Percentiles rank a stretch among this genome's conserved stretches.
These are phyloP conservation scores for Hypoxylon fuscum DNA, from an alignment of 495 filamentous ascomycete genomes.

Conservation along the genomic window DNA sequence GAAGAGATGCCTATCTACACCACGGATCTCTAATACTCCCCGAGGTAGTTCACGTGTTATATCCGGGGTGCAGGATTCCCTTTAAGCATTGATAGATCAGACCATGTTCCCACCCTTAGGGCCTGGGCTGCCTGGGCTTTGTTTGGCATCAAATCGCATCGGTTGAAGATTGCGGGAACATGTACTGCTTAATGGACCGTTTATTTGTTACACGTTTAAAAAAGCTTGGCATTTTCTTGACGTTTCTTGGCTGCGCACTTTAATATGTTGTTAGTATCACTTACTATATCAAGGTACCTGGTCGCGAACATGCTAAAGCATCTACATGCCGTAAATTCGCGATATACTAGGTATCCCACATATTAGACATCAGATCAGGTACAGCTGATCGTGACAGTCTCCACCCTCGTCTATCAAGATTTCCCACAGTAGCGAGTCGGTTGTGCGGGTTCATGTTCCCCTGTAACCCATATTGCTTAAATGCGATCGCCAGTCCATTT, in stretches of 20 bases:
- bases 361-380: too few relatives aligned
- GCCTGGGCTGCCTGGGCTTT: conserved; percentile 12
- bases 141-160: conserved; percentile 24
- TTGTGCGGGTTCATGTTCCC: not conserved
- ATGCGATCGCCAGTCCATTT: conserved; percentile 30
- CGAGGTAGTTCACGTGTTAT: conserved; percentile 28
- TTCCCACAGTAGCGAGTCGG: too few relatives aligned
- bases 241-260: conserved; percentile 28
- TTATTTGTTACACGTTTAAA: conserved; percentile 26
- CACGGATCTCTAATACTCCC: conserved; percentile 34
- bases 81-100: conserved; percentile 26
- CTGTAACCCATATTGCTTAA: conserved; percentile 8
- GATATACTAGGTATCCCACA: conserved; percentile 18
- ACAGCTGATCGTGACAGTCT: too few relatives aligned
- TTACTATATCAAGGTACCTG: conserved; percentile 5
- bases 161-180: conserved; percentile 8
- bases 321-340: conserved; percentile 9
- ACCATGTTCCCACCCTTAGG: conserved; percentile 29
- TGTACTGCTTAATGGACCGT: conserved; percentile 1
- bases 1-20: conserved; percentile 11
- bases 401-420: too few relatives aligned
- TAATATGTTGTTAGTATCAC: not conserved
- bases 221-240: conserved; percentile 40
- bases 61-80: conserved; percentile 36
- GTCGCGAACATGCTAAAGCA: not conserved